Percentiles rank a stretch among this genome's conserved stretches.
Evolutionary conservation across 129 eudicot genomes (phyloP).

Genomic region (Artemisia argyi): DNA sequence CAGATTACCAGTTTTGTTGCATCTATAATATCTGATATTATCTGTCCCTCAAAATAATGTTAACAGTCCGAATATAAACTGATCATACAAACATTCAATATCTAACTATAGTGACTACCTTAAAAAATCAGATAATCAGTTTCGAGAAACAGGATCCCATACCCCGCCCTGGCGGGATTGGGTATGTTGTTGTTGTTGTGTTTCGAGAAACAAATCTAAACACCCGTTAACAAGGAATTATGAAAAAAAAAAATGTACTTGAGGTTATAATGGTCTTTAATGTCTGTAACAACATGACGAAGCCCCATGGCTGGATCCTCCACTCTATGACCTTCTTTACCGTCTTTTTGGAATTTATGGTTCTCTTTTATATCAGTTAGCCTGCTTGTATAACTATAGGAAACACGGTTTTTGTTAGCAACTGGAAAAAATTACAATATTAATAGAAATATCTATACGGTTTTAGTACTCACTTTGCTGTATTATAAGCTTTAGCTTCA

Average conservation of each 20-base stretch:
- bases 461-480: conserved; percentile 64
- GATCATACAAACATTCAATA: too few relatives aligned
- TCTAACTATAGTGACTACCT: too few relatives aligned
- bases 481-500: conserved; percentile 55
- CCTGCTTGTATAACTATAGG: conserved; percentile 76
- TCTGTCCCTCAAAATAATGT: too few relatives aligned
- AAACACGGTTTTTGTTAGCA: conserved; percentile 7
- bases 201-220: neutral
- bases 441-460: neutral
- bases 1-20: too few relatives aligned
- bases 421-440: neutral
- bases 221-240: neutral
- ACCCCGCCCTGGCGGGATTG: too few relatives aligned
- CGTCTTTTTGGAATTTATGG: conserved; percentile 86
- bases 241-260: conserved; percentile 40
- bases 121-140: too few relatives aligned
- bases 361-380: conserved; percentile 83
- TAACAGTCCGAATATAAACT: too few relatives aligned
- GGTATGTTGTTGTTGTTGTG: too few relatives aligned
- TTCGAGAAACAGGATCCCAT: too few relatives aligned
- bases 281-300: conserved; percentile 58
- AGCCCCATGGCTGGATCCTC: conserved; percentile 79
- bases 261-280: conserved; percentile 59
- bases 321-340: conserved; percentile 69
- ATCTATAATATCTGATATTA: too few relatives aligned